Conservation (phyloP, 306 rosid species). For the Bauhinia variegata region DNA sequence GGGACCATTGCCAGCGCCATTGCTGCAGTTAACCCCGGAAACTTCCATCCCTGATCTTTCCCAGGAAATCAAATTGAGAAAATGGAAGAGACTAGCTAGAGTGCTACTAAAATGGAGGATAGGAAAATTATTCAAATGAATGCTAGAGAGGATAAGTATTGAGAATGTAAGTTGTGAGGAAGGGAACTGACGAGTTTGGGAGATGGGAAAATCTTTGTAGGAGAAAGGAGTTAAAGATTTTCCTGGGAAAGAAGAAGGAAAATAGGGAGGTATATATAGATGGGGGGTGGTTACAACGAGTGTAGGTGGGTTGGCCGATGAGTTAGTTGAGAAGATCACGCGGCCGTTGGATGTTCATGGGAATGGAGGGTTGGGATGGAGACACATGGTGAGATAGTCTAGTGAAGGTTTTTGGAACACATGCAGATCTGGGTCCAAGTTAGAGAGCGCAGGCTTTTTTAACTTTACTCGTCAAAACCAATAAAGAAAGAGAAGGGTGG, state of each 20-base stretch:
- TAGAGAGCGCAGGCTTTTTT: too few species aligned
- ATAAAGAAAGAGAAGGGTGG: background rate
- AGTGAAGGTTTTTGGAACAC: too few species aligned
- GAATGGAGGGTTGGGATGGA: slow-evolving; percentile 22
- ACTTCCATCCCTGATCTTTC: slow-evolving; percentile 3
- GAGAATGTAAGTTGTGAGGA: background rate
- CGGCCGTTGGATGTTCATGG: slow-evolving; percentile 57
- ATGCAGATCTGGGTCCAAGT: background rate
- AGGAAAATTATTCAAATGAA: background rate
- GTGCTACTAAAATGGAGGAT: background rate
- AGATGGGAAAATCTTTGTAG: background rate
- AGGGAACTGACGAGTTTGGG: background rate
- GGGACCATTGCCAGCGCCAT: background rate
- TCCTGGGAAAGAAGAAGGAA: slow-evolving; percentile 42
- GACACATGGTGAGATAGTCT: slow-evolving; percentile 52
- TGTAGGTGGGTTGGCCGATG: slow-evolving; percentile 70
- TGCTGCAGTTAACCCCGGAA: slow-evolving; percentile 11
- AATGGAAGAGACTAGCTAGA: background rate
- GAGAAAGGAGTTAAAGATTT: slow-evolving; percentile 22
- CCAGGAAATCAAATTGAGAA: background rate
- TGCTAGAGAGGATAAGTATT: too few species aligned
- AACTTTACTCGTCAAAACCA: too few species aligned
- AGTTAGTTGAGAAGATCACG: slow-evolving; percentile 68
- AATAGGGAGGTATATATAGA: slow-evolving; percentile 45
- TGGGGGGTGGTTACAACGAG: slow-evolving; percentile 34